A percentile compares a stretch with the other conserved stretches of the same genome.
Conservation (phyloP, 352 stramenopile species). For the Phytophthora parvispora region DNA sequence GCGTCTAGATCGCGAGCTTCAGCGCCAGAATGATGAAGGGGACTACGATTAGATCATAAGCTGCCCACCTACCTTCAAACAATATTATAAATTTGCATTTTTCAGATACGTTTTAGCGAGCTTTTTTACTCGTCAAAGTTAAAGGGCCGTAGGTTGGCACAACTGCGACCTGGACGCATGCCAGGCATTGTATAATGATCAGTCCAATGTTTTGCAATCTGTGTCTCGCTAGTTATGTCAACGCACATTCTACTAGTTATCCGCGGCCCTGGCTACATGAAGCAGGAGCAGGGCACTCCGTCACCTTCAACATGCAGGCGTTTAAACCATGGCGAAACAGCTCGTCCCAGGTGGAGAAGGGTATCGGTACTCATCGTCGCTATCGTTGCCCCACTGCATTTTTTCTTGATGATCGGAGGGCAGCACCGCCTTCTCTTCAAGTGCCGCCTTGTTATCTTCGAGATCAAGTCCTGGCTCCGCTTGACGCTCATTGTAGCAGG, state of each 20-base stretch:
- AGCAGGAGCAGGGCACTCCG: too few relatives aligned
- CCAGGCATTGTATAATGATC: too few relatives aligned
- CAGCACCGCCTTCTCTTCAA: slow-evolving; percentile 1
- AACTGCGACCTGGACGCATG: not conserved
- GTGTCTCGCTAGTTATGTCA: too few relatives aligned
- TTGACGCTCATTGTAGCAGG: slow-evolving; percentile 27
- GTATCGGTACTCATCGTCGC: slow-evolving; percentile 13
- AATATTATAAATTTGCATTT: not conserved
- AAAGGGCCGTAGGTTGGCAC: not conserved
- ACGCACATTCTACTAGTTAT: too few relatives aligned
- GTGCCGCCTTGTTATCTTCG: not conserved
- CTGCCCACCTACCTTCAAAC: not conserved
- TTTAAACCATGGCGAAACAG: not conserved
- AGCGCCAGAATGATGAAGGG: slow-evolving; percentile 43
- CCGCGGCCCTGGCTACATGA: too few relatives aligned
- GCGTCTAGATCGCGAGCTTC: slow-evolving; percentile 64
- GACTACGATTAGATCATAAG: slow-evolving; percentile 1
- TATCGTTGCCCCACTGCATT: not conserved
- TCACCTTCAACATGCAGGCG: too few relatives aligned
- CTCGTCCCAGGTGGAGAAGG: slow-evolving; percentile 6
- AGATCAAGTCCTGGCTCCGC: not conserved
- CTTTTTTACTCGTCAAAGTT: not conserved
- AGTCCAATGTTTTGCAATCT: too few relatives aligned
- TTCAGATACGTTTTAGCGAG: too few relatives aligned
- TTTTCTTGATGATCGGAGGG: slow-evolving; percentile 1